These are phyloP conservation scores for Alternaria brassicicola DNA, from an alignment of 2,329 filamentous ascomycete species.

Conservation along the genomic window DNA sequence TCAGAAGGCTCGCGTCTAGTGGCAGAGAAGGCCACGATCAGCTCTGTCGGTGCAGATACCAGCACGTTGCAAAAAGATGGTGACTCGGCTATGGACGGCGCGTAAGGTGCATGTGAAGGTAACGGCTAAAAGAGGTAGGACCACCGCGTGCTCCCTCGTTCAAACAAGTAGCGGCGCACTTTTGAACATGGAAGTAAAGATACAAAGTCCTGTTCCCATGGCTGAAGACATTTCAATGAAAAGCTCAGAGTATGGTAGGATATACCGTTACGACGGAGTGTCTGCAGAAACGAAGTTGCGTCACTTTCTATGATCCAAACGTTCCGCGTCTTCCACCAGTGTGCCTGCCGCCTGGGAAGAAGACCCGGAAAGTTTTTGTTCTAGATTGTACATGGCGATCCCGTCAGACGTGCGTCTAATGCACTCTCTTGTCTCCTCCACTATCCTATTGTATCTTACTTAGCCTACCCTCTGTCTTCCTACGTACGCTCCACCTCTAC, in stretches of 20 bases:
- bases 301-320: background rate
- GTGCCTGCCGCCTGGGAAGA: background rate
- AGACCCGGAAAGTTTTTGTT: background rate
- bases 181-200: background rate
- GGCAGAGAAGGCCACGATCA: background rate
- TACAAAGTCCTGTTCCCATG: background rate
- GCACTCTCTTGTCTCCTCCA: background rate
- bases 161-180: background rate
- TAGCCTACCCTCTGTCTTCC: background rate
- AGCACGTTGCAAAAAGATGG: background rate
- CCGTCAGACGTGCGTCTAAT: background rate
- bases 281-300: background rate
- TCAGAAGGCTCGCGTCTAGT: constrained; percentile 25
- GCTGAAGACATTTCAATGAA: background rate
- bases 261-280: background rate
- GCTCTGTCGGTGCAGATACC: background rate
- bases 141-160: background rate
- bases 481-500: background rate
- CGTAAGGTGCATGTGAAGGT: constrained; percentile 8
- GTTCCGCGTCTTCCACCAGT: background rate
- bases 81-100: constrained; percentile 19
- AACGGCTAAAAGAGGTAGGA: background rate
- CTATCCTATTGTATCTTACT: background rate
- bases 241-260: background rate
- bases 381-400: background rate